Base-by-base conservation (phyloP, 169 alveolate species). In the Eimeria zaria region DNA sequence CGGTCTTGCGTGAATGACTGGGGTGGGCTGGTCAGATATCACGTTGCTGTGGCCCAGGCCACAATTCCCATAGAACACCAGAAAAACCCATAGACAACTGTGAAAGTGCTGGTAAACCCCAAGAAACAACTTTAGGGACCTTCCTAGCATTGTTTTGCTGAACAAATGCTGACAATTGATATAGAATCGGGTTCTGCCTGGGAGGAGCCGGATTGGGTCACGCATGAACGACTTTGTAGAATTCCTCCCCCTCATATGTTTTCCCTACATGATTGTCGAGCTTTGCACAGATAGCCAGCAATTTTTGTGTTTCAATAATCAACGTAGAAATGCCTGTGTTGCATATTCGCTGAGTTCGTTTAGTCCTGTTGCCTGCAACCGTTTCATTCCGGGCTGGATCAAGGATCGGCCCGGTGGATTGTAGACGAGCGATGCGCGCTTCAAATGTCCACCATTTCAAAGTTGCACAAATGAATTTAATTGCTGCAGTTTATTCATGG, bases 41-140 rank as follows among this genome's bases (percentile, higher is more conserved):
- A 33, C 30, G 80, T 18, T 85, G 80, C 92, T 60, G 55, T 39
- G 78, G 55, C 62, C 92, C 58, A 85, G 33, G 41, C 39, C 92
- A 46, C n/a, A 85, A 80, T 9, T 85, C 92, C 36, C 67, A 18
- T 58, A 14, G 69, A 85, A 18, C 44, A 53, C 78, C 33, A 85
- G 41, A 58, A 85, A 20, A 18, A 36, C 20, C 14, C 24, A 53
- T 36, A 51, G 67, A 33, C 48, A 33, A 27, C 8, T 33, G 41
- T 46, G 73, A 30, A 46, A 53, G 53, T 33, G 48, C 14, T 27
- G 7, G 71, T 20, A 9, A n/a, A n/a, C 91, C 74, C 41, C n/a
- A 20, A 33, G 74, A 58, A 39, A 27, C n/a, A 7, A 18, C 33
- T 14, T 83, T 33, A 8, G 22, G 9, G 44, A 55, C 16, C 14